A percentile compares a stretch with the other conserved stretches of the same genome.
Evolutionary conservation across 495 filamentous ascomycete species (phyloP).

Genomic region (Trichoderma erinaceum): DNA sequence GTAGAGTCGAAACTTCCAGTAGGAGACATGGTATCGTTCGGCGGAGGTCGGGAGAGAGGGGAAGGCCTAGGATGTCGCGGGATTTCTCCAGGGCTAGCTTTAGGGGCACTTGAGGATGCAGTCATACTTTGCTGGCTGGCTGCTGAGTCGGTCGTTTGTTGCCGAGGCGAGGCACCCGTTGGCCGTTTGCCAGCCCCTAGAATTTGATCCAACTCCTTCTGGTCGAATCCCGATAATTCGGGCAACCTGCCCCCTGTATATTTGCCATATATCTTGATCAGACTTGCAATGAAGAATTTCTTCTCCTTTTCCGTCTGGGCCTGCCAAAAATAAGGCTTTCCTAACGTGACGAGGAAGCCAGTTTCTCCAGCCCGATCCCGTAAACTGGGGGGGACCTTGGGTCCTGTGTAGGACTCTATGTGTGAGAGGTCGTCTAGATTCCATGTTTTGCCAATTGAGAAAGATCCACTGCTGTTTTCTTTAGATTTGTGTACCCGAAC

Average conservation of each 20-base stretch:
- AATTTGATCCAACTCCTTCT: conserved; percentile 67
- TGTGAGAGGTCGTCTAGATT: conserved; percentile 76
- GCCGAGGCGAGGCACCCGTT: conserved; percentile 14
- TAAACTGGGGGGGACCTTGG: conserved; percentile 56
- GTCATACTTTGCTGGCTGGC: conserved; percentile 18
- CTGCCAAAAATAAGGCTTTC: conserved; percentile 97
- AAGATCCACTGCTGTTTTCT: conserved; percentile 87
- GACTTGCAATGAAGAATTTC: conserved; percentile 91
- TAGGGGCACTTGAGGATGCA: background rate
- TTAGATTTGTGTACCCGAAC: conserved; percentile 95
- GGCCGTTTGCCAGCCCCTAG: conserved; percentile 37
- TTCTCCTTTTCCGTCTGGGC: conserved; percentile 88
- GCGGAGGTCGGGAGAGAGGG: conserved; percentile 28
- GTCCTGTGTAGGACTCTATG: conserved; percentile 69
- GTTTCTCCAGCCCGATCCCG: conserved; percentile 71
- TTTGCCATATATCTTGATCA: conserved; percentile 92
- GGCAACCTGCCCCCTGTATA: conserved; percentile 87
- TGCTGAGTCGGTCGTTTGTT: conserved; percentile 17
- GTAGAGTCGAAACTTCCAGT: conserved; percentile 41
- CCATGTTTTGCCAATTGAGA: conserved; percentile 98
- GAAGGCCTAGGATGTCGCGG: conserved; percentile 19
- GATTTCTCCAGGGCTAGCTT: background rate
- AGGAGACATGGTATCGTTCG: conserved; percentile 38
- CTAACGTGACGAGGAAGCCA: conserved; percentile 83
- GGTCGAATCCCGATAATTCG: conserved; percentile 72